These are phyloP conservation scores for Fusarium zealandicum DNA, from an alignment of 2,329 filamentous ascomycete species.

Conservation along the genomic window DNA sequence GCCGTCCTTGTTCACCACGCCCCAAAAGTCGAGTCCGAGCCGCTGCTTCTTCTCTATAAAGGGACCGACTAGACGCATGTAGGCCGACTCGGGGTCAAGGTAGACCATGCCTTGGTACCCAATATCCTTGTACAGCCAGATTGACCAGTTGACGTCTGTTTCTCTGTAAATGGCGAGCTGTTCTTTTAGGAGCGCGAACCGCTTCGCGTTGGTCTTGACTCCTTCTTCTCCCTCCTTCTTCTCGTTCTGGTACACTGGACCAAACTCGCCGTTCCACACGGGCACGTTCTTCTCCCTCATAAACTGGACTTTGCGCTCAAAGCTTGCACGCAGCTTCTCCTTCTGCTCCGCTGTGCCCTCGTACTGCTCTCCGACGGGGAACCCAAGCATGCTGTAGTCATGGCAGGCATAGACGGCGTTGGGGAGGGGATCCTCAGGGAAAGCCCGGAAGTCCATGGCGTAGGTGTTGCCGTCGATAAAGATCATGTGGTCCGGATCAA, in stretches of 20 bases:
- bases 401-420: constrained; percentile 61
- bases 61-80: constrained; percentile 58
- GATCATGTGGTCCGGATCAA: constrained; percentile 58
- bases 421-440: constrained; percentile 51
- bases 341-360: constrained; percentile 52
- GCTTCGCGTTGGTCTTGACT: constrained; percentile 49
- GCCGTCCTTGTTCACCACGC: constrained; percentile 44
- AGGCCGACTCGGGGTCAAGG: constrained; percentile 53
- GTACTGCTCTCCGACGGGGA: constrained; percentile 53
- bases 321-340: constrained; percentile 48
- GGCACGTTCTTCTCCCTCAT: constrained; percentile 51
- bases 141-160: constrained; percentile 59
- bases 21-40: constrained; percentile 64
- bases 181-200: constrained; percentile 52
- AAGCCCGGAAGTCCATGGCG: constrained; percentile 58
- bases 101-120: constrained; percentile 64
- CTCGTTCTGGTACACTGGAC: constrained; percentile 55
- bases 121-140: constrained; percentile 67
- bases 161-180: constrained; percentile 50
- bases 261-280: constrained; percentile 61
- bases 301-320: constrained; percentile 53
- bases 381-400: constrained; percentile 61
- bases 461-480: constrained; percentile 62
- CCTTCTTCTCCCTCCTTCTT: constrained; percentile 46
- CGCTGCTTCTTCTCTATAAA: constrained; percentile 64